Conservation (phyloP, 768 basidiomycete species). For the Tricholoma furcatifolium region DNA sequence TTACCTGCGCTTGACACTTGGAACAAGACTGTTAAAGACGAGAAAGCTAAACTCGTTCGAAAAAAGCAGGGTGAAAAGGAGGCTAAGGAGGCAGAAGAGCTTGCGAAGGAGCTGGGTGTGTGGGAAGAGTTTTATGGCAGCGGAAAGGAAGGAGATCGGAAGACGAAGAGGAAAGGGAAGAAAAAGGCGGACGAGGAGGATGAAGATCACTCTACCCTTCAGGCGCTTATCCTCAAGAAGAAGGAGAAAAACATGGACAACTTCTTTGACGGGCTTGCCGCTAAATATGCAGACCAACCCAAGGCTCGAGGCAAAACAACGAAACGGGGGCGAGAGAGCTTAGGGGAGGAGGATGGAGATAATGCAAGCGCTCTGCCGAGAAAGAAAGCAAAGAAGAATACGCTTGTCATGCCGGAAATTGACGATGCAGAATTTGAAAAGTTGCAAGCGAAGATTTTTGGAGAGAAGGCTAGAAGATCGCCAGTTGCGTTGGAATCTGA, state of each 20-base stretch:
- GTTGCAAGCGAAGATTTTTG: conserved; percentile 56
- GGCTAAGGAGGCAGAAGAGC: conserved; percentile 78
- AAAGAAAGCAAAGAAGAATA: conserved; percentile 45
- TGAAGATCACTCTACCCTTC: conserved; percentile 65
- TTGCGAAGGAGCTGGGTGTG: conserved; percentile 86
- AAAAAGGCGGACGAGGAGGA: conserved; percentile 26
- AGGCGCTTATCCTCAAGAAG: conserved; percentile 80
- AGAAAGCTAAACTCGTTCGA: conserved; percentile 73
- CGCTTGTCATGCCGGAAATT: conserved; percentile 50
- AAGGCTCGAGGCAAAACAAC: conserved; percentile 53
- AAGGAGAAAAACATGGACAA: conserved; percentile 62
- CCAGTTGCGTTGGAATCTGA: conserved; percentile 16
- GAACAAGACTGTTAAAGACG: conserved; percentile 72
- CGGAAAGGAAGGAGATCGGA: conserved; percentile 63
- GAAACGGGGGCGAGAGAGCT: conserved; percentile 46
- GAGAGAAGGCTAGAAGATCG: conserved; percentile 37
- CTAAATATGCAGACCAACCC: conserved; percentile 62
- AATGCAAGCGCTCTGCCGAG: conserved; percentile 29
- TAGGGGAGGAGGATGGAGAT: conserved; percentile 40
- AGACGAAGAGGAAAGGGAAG: conserved; percentile 53
- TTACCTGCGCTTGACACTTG: conserved; percentile 60
- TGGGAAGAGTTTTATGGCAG: conserved; percentile 93
- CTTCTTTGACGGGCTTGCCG: conserved; percentile 74
- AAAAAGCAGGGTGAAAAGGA: conserved; percentile 76
- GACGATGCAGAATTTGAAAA: conserved; percentile 66